Percentiles rank a stretch among this genome's conserved stretches.
phyloP scores from a whole-genome alignment of 1,284 basidiomycete genomes.

The Tylopilus sp. region DNA sequence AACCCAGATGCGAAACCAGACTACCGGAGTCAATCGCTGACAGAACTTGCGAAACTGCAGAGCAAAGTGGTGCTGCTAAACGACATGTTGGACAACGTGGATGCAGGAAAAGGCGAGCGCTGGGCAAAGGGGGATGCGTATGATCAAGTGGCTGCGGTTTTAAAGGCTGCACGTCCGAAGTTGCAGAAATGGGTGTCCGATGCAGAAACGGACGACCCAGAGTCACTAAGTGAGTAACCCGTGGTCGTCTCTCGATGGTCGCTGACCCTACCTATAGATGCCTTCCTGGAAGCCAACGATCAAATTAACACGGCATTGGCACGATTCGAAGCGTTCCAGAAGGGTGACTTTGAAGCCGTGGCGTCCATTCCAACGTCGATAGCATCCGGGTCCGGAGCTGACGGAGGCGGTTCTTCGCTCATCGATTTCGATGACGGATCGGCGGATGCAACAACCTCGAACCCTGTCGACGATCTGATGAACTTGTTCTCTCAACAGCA shows the following conservation, averaged over 20 bases:
- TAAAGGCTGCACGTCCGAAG: slow-evolving; percentile 84
- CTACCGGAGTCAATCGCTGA: slow-evolving; percentile 84
- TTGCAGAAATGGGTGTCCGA: slow-evolving; percentile 99
- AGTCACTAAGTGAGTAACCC: slow-evolving; percentile 69
- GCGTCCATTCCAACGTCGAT: slow-evolving; percentile 61
- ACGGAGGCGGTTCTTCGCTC: slow-evolving; percentile 46
- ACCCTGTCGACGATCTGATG: slow-evolving; percentile 53
- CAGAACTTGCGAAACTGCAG: slow-evolving; percentile 93
- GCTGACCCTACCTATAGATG: slow-evolving; percentile 51
- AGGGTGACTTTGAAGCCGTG: slow-evolving; percentile 72
- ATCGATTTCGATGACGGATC: slow-evolving; percentile 68
- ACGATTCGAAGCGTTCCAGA: slow-evolving; percentile 89
- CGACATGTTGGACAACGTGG: slow-evolving; percentile 95
- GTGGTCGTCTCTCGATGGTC: not conserved
- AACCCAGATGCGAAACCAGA: slow-evolving; percentile 94
- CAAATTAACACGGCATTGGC: slow-evolving; percentile 91
- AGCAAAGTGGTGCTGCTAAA: slow-evolving; percentile 91
- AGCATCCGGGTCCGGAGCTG: slow-evolving; percentile 38
- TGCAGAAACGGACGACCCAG: slow-evolving; percentile 77
- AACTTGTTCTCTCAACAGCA: slow-evolving; percentile 47
- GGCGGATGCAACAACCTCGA: slow-evolving; percentile 15
- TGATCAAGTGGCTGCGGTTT: slow-evolving; percentile 89
- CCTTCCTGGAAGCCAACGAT: slow-evolving; percentile 94
- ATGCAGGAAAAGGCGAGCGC: slow-evolving; percentile 61
- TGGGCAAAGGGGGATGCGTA: slow-evolving; percentile 92